Base-by-base conservation (phyloP, 305 asterid genomes). In the Solanum hybrid region DNA sequence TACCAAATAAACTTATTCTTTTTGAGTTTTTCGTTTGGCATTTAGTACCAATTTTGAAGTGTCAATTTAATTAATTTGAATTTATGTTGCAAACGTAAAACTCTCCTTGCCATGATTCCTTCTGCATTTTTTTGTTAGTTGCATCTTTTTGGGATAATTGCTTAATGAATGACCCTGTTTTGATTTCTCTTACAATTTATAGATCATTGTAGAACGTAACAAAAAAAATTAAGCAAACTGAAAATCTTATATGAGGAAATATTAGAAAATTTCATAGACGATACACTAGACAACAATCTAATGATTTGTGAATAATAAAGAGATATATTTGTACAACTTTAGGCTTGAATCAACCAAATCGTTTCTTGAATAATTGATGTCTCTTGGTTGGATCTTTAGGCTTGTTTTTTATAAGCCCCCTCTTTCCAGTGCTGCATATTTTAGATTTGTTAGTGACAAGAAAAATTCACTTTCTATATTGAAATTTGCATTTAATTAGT, bases 301-400 rank as follows among this genome's bases (percentile, higher is more conserved):
- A 16, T 57, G 69, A 57, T 6, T 57, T 57, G 69, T 57, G 69
- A 18, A 57, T 57, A 3, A 3, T 57, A 8, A 22, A 20, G 73
- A 64, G 73, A 64, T 8, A 64, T 22, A 64, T 64, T 64, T 64
- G 73, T 22, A 64, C 73, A 22, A 64, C 28, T 64, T 22, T 64
- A 22, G 73, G 28, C 13, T 4, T 22, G 6, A 64, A 64, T 95
- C 92, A 96, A 90, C 57, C 96, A 88, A 92, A 97, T 57, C 98
- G 97, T 92, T 97, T 96, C 94, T 92, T 96, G 96, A 97, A 97
- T 88, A 97, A 89, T 6, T 92, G 90, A 91, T 97, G 99, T 86
- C 98, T 94, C 95, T 95, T 94, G n/a, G 94, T 6, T 9, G 96
- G 97, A 91, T 97, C 99, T 93, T 95, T 97, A 31, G 97, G 97